Evolutionary conservation across 179 eudicot genomes (phyloP).

Genomic region (Silene noctiflora): DNA sequence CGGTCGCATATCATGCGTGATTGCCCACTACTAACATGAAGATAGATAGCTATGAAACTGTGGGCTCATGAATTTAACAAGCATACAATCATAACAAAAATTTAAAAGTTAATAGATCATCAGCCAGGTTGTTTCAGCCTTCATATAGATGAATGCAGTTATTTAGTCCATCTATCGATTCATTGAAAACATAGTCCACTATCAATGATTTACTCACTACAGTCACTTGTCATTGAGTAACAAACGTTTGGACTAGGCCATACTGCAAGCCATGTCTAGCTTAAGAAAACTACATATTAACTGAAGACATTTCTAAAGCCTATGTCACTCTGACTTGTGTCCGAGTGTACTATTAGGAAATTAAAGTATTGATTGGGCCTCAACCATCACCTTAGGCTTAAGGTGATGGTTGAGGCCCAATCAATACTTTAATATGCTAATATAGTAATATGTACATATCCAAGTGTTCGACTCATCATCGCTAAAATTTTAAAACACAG

Average conservation of each 20-base stretch:
- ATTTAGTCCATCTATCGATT: conserved; percentile 1
- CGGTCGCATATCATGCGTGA: not conserved
- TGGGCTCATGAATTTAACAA: not conserved
- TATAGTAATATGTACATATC: too few relatives aligned
- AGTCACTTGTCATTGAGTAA: not conserved
- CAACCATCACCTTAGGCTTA: too few relatives aligned
- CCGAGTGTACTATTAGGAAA: too few relatives aligned
- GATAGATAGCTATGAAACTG: not conserved
- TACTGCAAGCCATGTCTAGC: not conserved
- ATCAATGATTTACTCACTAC: not conserved
- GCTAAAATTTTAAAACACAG: too few relatives aligned
- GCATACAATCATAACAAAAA: not conserved
- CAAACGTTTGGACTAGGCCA: not conserved
- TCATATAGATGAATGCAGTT: not conserved
- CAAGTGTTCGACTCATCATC: not conserved
- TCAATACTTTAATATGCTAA: too few relatives aligned
- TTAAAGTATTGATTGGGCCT: too few relatives aligned
- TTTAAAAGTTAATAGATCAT: not conserved
- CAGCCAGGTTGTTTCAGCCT: not conserved
- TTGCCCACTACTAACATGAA: not conserved
- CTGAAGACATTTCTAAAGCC: not conserved
- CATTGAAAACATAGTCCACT: not conserved
- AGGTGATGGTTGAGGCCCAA: too few relatives aligned
- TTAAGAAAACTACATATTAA: not conserved
- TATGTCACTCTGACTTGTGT: not conserved